Conservation (phyloP, 2,329 filamentous ascomycete species). For the Ceratocystis eucalypticola region DNA sequence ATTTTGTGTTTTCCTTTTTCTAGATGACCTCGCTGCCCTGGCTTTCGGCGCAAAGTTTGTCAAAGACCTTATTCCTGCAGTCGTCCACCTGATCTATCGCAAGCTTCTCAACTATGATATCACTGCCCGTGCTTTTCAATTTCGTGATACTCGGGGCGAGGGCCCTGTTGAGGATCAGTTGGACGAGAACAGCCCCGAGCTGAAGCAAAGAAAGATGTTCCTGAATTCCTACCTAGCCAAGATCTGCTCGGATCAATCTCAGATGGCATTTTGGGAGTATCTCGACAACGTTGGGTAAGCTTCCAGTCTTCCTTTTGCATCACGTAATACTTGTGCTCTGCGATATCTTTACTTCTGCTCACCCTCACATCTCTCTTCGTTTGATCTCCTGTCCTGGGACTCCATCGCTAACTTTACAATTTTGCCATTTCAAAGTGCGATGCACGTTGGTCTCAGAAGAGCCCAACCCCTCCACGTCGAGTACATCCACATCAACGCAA, state of each 20-base stretch:
- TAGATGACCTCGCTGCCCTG: slow-evolving; percentile 60
- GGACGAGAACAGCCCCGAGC: slow-evolving; percentile 58
- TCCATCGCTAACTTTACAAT: background rate
- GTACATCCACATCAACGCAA: slow-evolving; percentile 63
- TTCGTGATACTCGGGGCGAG: slow-evolving; percentile 49
- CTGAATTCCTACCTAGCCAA: slow-evolving; percentile 60
- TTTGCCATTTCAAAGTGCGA: slow-evolving; percentile 37
- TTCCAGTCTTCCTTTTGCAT: background rate
- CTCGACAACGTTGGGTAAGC: slow-evolving; percentile 66
- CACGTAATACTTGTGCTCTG: background rate
- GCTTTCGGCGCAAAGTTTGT: slow-evolving; percentile 59
- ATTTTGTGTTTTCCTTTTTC: background rate
- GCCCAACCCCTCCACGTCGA: slow-evolving; percentile 63
- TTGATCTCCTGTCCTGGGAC: background rate
- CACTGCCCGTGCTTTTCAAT: slow-evolving; percentile 62
- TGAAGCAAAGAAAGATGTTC: slow-evolving; percentile 66
- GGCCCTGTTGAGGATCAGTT: slow-evolving; percentile 50
- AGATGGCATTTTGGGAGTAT: slow-evolving; percentile 72
- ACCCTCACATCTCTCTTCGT: background rate
- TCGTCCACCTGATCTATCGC: slow-evolving; percentile 74
- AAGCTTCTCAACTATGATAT: slow-evolving; percentile 72
- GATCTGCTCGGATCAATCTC: slow-evolving; percentile 59
- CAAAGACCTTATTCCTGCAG: slow-evolving; percentile 65
- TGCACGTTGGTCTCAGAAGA: slow-evolving; percentile 66
- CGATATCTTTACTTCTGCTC: background rate